Conservation (phyloP, 1,139 yeast species). For the Geotrichum histeridarum region DNA sequence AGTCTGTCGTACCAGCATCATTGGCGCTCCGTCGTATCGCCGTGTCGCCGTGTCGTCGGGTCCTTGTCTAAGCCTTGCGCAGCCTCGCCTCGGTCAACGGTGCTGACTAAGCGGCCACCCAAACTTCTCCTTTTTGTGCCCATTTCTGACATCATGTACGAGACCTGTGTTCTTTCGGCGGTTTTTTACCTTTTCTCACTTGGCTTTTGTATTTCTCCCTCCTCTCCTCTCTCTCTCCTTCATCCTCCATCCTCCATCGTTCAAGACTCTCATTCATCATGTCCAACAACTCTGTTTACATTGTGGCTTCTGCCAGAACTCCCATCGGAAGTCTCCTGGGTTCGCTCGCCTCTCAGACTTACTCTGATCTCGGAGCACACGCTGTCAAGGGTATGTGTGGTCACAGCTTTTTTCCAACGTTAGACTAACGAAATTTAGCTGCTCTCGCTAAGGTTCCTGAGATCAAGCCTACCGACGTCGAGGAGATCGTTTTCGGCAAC, state of each 20-base stretch:
- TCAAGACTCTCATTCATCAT: not conserved
- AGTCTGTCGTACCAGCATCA: not conserved
- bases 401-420: not conserved
- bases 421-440: constrained; percentile 35
- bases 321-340: constrained; percentile 96
- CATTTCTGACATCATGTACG: not conserved
- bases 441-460: constrained; percentile 81
- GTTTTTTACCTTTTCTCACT: not conserved
- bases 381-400: constrained; percentile 57
- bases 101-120: not conserved
- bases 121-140: not conserved
- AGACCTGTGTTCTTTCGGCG: not conserved
- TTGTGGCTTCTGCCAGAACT: constrained; percentile 87
- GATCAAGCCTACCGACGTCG: constrained; percentile 68
- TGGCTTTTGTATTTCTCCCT: not conserved
- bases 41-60: not conserved
- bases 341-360: constrained; percentile 62
- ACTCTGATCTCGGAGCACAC: constrained; percentile 82
- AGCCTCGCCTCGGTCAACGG: too few relatives aligned
- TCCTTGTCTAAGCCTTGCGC: not conserved
- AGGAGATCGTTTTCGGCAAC: constrained; percentile 88
- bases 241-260: not conserved
- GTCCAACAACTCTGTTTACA: constrained; percentile 54
- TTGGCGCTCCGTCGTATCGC: not conserved
- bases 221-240: not conserved